phyloP scores from a whole-genome alignment of 805 yeast species.

The Kazachstania bromeliacearum region DNA sequence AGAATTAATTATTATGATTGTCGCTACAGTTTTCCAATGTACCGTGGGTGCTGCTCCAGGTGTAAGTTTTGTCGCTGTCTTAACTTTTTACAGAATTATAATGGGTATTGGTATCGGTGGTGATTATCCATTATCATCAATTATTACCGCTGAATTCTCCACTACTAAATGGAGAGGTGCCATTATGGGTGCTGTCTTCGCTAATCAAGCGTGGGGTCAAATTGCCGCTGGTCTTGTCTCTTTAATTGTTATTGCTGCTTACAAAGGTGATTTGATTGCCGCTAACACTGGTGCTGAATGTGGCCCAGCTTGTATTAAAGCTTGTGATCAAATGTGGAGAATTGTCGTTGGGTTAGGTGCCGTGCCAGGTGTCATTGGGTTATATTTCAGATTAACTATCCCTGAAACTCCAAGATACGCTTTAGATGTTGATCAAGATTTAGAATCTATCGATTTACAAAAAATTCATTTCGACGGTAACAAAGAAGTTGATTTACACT shows the following conservation, averaged over 20 bases:
- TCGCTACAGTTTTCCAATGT: slow-evolving; percentile 73
- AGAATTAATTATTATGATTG: slow-evolving; percentile 77
- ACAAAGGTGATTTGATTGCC: slow-evolving; percentile 48
- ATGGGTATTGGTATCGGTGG: slow-evolving; percentile 98
- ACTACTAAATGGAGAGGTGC: slow-evolving; percentile 98
- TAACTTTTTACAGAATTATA: slow-evolving; percentile 69
- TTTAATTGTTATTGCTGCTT: slow-evolving; percentile 64
- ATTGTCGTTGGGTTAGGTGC: slow-evolving; percentile 80
- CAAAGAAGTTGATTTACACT: slow-evolving; percentile 12
- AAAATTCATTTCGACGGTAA: not conserved
- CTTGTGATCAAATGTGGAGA: slow-evolving; percentile 94
- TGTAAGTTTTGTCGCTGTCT: slow-evolving; percentile 61
- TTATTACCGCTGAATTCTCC: slow-evolving; percentile 84
- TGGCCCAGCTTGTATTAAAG: slow-evolving; percentile 56
- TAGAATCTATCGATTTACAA: slow-evolving; percentile 1
- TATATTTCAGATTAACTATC: slow-evolving; percentile 85
- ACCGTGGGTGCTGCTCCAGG: slow-evolving; percentile 62
- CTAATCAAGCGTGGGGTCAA: slow-evolving; percentile 97
- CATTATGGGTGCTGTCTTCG: slow-evolving; percentile 91
- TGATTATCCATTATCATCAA: slow-evolving; percentile 91
- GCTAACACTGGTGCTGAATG: slow-evolving; percentile 54
- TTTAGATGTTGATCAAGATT: slow-evolving; percentile 52
- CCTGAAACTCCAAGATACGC: slow-evolving; percentile 93
- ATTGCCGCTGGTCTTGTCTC: slow-evolving; percentile 80
- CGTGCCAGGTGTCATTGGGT: slow-evolving; percentile 77